Base-by-base conservation (phyloP, 2,329 filamentous ascomycete genomes). In the Penicillium expansum region DNA sequence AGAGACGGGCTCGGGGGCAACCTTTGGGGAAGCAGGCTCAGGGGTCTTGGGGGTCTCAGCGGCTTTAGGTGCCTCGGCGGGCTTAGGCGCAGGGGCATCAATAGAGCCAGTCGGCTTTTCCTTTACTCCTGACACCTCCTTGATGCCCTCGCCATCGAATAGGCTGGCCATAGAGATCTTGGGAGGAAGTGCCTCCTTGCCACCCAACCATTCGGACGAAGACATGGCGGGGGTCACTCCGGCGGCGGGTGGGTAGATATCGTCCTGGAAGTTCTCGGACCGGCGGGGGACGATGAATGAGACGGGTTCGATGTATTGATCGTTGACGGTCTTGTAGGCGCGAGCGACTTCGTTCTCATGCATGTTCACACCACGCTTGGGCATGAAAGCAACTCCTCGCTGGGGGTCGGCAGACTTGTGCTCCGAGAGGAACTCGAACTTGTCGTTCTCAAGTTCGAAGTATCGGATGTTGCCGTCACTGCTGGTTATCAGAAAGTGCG, bases 401-500 rank as follows among this genome's bases (percentile, higher is more conserved):
- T 99, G 94, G 32, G 94, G 93, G 63, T 99, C 94, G 38, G 82
- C 80, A n/a, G 94, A 97, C 78, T 97, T 96, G 83, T 97, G 94
- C 75, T 97, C 93, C 62, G 92, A 95, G 53, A 99, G 80, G 76
- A 90, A 96, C 77, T 99, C 93, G 72, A 99, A 97, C 77, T 97
- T 97, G 82, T 97, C 93, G 77, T 97, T 96, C 73, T 95, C 90
- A 71, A 95, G 96, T 77, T 99, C 94, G 75, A 90, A 99, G 82
- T 99, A 99, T 62, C 94, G 92, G 71, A 99, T 99, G 77, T 99
- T 99, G 70, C 94, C 94, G 72, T 99, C 94, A 76, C 91, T 94
- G 29, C 7, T 8, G 29, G 47, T 18, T 24, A 55, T 69, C 43
- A 70, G 62, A 32, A 20, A 33, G 16, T 32, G 20, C 8, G 27